Evolutionary conservation across 192 early-diverging fungal species (phyloP).

Genomic region (Rhizoclosmatium globosum): DNA sequence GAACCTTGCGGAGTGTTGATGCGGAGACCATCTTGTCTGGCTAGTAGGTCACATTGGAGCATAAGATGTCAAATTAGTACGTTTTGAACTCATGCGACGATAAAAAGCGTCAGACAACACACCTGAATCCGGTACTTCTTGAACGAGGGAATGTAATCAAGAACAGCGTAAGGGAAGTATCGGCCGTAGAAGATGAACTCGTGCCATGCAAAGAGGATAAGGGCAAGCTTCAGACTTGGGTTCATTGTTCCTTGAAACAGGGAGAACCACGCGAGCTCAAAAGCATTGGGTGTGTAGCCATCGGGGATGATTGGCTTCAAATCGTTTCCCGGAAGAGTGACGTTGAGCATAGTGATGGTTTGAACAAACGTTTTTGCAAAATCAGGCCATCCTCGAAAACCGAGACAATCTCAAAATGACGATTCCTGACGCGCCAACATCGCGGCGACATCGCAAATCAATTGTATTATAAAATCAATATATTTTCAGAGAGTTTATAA

Average conservation of each 20-base stretch:
- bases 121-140: conserved; percentile 92
- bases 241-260: conserved; percentile 44
- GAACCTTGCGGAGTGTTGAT: conserved; percentile 77
- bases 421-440: no score
- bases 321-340: not conserved
- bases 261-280: conserved; percentile 41
- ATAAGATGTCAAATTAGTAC: not conserved
- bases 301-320: conserved; percentile 5
- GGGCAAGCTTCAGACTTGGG: conserved; percentile 50
- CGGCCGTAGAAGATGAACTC: conserved; percentile 93
- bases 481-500: no score
- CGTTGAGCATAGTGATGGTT: conserved; percentile 9
- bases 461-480: no score
- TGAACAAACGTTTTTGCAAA: not conserved
- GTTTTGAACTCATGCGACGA: not conserved
- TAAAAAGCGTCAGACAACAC: conserved; percentile 42
- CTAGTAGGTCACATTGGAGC: not conserved
- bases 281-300: conserved; percentile 24
- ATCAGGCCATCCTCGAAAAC: not conserved
- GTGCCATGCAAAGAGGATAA: conserved; percentile 85
- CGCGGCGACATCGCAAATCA: no score
- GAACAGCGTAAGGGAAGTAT: conserved; percentile 84
- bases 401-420: no score
- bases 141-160: conserved; percentile 86
- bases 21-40: conserved; percentile 40